Base-by-base conservation (phyloP, 179 eudicot species). In the Camellia oleifera region DNA sequence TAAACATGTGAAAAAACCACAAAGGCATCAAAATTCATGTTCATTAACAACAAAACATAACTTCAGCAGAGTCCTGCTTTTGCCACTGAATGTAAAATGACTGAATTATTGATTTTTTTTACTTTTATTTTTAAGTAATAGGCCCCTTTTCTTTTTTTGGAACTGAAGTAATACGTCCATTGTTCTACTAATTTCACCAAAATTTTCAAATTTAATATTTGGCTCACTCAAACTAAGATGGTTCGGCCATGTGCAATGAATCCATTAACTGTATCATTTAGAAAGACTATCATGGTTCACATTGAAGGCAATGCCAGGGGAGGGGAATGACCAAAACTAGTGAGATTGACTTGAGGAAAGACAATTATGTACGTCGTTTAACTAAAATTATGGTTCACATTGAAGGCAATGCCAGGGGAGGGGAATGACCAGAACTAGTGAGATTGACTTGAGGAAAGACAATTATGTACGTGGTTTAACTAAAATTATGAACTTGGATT, bases 391-490 rank as follows among this genome's bases (percentile, higher is more conserved):
- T 67, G 71, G 67, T 58, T 44, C n/a, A 44, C 7, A 2, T 1
- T 58, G 66, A 58, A 54, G 40, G 26, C 17, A 32, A 32, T 56
- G 68, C 53, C n/a, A 9, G 6, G 23, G 46, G 64, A 26, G n/a
- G 20, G 48, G 63, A 53, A 4, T 17, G 75, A 57, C 58, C 15
- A 73, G 26, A 54, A 73, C 76, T 73, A 26, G 74, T 4, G 57
- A 52, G 76, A 64, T 40, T 57, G 66, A 58, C 66, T 26, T 74
- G 8, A 54, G 63, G 48, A 74, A 74, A 74, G 53, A 18, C 7
- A 15, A 14, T 42, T 3, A 2, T 26, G 26, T 26, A 26, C 26
- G 48, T 68, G 50, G 72, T 68, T 68, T 42, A 68, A 26, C 18
- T 2, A 68, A 68, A 68, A 32, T 68, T 40, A 67, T 67, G 71